Conservation (phyloP, 2,329 filamentous ascomycete genomes). For the Verticillium isaacii region DNA sequence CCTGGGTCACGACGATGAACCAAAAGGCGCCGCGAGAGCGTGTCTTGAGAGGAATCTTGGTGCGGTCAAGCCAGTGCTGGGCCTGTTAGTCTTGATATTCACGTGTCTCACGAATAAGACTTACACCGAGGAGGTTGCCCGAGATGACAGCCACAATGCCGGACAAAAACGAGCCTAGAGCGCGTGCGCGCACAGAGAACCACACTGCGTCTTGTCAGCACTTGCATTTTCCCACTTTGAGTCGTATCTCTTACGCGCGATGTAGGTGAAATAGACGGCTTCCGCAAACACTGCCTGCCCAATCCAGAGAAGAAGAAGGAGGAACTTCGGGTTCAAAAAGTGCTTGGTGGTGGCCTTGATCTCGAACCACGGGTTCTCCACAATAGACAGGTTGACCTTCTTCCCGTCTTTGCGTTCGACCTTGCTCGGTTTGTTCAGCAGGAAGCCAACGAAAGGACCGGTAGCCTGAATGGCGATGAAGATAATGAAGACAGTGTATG, state of each 20-base stretch:
- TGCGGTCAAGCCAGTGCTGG: slow-evolving; percentile 55
- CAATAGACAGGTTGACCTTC: slow-evolving; percentile 54
- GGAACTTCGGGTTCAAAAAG: slow-evolving; percentile 57
- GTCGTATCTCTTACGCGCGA: slow-evolving; percentile 32
- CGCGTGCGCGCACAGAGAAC: slow-evolving; percentile 65
- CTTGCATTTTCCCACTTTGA: slow-evolving; percentile 10
- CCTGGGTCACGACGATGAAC: slow-evolving; percentile 51
- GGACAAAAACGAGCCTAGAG: slow-evolving; percentile 66
- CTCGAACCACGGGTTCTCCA: slow-evolving; percentile 52
- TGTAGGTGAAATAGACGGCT: slow-evolving; percentile 68
- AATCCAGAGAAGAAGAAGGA: slow-evolving; percentile 63
- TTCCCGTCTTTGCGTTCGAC: slow-evolving; percentile 64
- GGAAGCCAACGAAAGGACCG: slow-evolving; percentile 59
- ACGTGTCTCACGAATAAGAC: slow-evolving; percentile 17
- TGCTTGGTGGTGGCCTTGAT: slow-evolving; percentile 53
- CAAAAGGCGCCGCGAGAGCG: slow-evolving; percentile 52
- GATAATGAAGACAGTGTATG: slow-evolving; percentile 62
- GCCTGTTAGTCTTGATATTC: not conserved
- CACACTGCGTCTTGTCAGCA: slow-evolving; percentile 38
- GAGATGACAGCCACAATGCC: slow-evolving; percentile 61
- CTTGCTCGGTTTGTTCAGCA: slow-evolving; percentile 55
- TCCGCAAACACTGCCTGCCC: slow-evolving; percentile 68
- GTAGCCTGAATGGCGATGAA: slow-evolving; percentile 67
- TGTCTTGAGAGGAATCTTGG: slow-evolving; percentile 44
- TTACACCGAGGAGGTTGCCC: slow-evolving; percentile 61